Evolutionary conservation across 139 green algal species (phyloP).

Genomic region (Closterium sp.): DNA sequence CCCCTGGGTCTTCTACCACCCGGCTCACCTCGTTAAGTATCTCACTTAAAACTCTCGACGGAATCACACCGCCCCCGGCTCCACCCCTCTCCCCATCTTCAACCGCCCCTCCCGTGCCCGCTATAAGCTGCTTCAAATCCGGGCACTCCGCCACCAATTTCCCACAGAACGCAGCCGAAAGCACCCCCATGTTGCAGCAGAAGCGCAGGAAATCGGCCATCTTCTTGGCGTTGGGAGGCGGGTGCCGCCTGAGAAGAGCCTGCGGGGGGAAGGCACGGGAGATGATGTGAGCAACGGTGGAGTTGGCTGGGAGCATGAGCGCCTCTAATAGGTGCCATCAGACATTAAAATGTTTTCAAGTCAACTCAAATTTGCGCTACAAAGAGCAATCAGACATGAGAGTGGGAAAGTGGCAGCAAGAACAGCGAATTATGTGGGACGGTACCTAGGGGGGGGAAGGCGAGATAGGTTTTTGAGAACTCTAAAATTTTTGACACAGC

Average conservation of each 20-base stretch:
- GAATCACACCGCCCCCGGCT: not conserved
- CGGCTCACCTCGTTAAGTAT: not conserved
- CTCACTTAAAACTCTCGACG: not conserved
- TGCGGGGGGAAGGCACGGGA: constrained; percentile 64
- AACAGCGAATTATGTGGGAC: too few species aligned
- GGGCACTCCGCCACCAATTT: not conserved
- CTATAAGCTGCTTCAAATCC: constrained; percentile 10
- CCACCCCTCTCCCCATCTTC: not conserved
- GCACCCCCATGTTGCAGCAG: not conserved
- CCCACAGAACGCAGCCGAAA: not conserved
- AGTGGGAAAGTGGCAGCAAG: too few species aligned
- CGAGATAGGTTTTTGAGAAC: too few species aligned
- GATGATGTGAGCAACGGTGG: constrained; percentile 73
- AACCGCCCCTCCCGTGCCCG: not conserved
- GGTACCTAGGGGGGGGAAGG: too few species aligned
- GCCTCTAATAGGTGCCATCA: constrained; percentile 94
- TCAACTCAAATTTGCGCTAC: too few species aligned
- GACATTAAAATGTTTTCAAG: too few species aligned
- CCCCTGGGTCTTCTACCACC: not conserved
- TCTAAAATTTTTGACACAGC: too few species aligned
- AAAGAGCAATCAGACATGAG: too few species aligned
- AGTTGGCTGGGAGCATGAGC: constrained; percentile 98
- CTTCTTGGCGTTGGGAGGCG: not conserved
- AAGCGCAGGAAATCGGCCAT: not conserved
- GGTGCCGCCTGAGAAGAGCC: constrained; percentile 35